Evolutionary conservation across 768 basidiomycete species (phyloP), one percentile per base, ranked within the genome.

Genomic region (Boletus patriciae): DNA sequence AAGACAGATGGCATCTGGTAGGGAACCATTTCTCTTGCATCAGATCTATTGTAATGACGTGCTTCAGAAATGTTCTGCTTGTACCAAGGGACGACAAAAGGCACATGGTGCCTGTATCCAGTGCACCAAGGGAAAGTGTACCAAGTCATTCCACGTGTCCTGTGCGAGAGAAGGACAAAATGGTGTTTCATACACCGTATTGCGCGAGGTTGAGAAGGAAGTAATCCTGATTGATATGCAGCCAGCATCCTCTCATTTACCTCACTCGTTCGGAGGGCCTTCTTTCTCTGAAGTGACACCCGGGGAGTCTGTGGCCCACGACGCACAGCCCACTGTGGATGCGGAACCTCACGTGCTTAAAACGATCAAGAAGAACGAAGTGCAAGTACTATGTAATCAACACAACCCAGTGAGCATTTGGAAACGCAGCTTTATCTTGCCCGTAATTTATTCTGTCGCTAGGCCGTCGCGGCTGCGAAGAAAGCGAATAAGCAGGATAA

Each of bases 51-150:
- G 0, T 59, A 31, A 60, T 37, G 34, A 46, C 15, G 33, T 48
- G 23, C 40, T 31, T n/a, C 55, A 98, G 94, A 97, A 96, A 88
- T 99, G 96, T 70, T 81, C 86, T 8, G 83, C 86, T 0, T 98
- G 95, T 69, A 77, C 80, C n/a, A 92, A 86, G 70, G 80, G 75
- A 42, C 79, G 80, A 34, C 71, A 77, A 12, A 90, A 87, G 65
- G 76, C 74, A 0, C 92, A 91, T 58, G 92, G 88, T 18, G 90
- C 88, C 1, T 88, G 88, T 25, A 86, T 97, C 25, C 95, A 98
- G 67, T 98, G 95, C 69, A 91, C 92, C 16, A 92, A 91, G 71
- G 94, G 94, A 44, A 96, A 94, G 74, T 98, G 95, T 64, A 80
- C 90, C 12, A 91, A 90, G 68, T 91, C 95, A 0, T 97, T 93